phyloP scores from a whole-genome alignment of 345 rosid species.

The Pseudoturritis turrita region DNA sequence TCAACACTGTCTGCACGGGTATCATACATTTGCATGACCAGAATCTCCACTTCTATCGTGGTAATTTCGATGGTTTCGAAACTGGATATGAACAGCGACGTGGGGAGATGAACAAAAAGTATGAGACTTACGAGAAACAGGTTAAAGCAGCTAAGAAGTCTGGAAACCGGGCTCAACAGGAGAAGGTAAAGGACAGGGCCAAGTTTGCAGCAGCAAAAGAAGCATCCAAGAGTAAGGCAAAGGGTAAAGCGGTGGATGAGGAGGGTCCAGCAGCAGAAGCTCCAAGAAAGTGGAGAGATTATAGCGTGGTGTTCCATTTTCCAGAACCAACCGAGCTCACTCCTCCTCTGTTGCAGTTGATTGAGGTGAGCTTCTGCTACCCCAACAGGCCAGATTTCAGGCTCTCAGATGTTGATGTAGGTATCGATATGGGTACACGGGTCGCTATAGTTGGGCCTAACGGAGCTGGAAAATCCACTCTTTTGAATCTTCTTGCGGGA shows the following conservation, averaged over 20 bases:
- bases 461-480: slow-evolving; percentile 95
- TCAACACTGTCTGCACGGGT: slow-evolving; percentile 84
- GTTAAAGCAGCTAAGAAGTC: slow-evolving; percentile 80
- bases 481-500: slow-evolving; percentile 89
- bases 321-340: slow-evolving; percentile 96
- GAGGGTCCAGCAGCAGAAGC: slow-evolving; percentile 71
- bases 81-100: slow-evolving; percentile 86
- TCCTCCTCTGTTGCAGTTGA: slow-evolving; percentile 84
- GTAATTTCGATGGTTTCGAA: slow-evolving; percentile 83
- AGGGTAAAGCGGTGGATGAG: slow-evolving; percentile 63
- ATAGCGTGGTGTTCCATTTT: slow-evolving; percentile 89
- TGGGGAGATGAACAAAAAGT: slow-evolving; percentile 84
- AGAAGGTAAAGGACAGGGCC: slow-evolving; percentile 84
- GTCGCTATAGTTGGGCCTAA: slow-evolving; percentile 95
- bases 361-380: slow-evolving; percentile 86
- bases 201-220: slow-evolving; percentile 70
- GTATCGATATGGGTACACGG: slow-evolving; percentile 97
- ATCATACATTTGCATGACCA: slow-evolving; percentile 86
- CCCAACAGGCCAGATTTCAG: slow-evolving; percentile 78
- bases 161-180: slow-evolving; percentile 77
- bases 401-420: slow-evolving; percentile 80
- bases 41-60: slow-evolving; percentile 80
- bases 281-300: slow-evolving; percentile 89
- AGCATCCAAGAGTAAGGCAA: slow-evolving; percentile 67
- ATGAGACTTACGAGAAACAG: slow-evolving; percentile 72